Conservation (phyloP, 2,329 filamentous ascomycete species). For the Talaromyces sp. region DNA sequence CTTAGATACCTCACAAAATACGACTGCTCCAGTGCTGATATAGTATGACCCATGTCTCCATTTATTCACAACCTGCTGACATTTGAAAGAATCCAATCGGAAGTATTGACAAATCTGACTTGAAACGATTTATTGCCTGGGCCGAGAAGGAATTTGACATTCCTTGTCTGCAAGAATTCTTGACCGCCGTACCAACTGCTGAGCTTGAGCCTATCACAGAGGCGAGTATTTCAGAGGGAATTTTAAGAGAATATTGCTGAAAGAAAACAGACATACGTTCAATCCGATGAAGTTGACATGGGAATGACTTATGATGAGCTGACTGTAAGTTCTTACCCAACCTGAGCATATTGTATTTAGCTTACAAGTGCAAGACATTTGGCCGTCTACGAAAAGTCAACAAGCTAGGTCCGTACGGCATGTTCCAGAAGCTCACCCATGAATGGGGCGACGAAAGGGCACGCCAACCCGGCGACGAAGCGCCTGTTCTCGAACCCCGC, state of each 20-base stretch:
- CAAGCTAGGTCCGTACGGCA: slow-evolving; percentile 48
- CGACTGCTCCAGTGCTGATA: slow-evolving; percentile 49
- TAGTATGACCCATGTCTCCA: slow-evolving; percentile 42
- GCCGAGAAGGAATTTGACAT: slow-evolving; percentile 54
- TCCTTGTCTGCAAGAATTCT: slow-evolving; percentile 48
- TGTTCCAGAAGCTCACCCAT: slow-evolving; percentile 46
- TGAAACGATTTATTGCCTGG: slow-evolving; percentile 64
- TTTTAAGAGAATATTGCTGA: background rate
- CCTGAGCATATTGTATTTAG: slow-evolving; percentile 16
- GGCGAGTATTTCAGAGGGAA: slow-evolving; percentile 39
- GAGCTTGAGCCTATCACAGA: slow-evolving; percentile 61
- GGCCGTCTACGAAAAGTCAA: slow-evolving; percentile 47
- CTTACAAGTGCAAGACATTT: slow-evolving; percentile 2
- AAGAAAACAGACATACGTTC: slow-evolving; percentile 25
- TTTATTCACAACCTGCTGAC: background rate
- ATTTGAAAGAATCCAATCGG: slow-evolving; percentile 23
- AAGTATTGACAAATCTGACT: slow-evolving; percentile 56
- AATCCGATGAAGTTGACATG: slow-evolving; percentile 47
- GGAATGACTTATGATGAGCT: slow-evolving; percentile 50
- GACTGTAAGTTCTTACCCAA: slow-evolving; percentile 35
- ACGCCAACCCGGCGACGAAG: slow-evolving; percentile 16
- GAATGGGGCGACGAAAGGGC: slow-evolving; percentile 35
- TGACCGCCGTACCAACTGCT: slow-evolving; percentile 55
- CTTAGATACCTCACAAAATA: slow-evolving; percentile 60
- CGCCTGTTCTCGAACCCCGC: slow-evolving; percentile 22